Base-by-base conservation (phyloP, 2,329 filamentous ascomycete genomes). In the Ceratocystis harringtonii region DNA sequence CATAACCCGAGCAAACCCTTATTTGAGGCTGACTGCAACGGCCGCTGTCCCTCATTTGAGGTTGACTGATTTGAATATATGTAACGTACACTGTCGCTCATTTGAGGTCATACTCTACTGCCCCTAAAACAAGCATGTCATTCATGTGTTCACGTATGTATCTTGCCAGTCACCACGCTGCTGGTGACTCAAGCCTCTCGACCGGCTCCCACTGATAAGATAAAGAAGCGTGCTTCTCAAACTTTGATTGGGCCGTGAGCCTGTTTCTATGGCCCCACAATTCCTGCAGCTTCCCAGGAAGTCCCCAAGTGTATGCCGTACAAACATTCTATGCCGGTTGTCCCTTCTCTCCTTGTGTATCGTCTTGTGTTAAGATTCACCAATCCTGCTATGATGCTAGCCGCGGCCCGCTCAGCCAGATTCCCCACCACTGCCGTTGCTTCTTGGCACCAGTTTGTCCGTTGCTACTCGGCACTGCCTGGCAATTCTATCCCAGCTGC, bases 401-500 rank as follows among this genome's bases (percentile, higher is more conserved):
- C 65, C 32, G 43, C 61, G n/a, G 61, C 17, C 43, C 55, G 61
- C 55, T 63, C 61, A 10, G 52, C 41, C 8, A 44, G 52, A 32
- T 58, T 32, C 28, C 28, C 52, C 17, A 10, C 61, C 3, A 10
- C 48, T 50, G 61, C 25, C n/a, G 7, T 30, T n/a, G 30, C 64
- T 19, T 30, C 50, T 8, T 57, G 63, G 61, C 28, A 32, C 58
- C 62, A 65, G 19, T 61, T 65, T 60, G 63, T 45, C 19, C 63
- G 67, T 62, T 63, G 50, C 62, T 69, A 68, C 52, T 69, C 68
- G 36, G 63, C 68, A 15, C 65, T 67, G 17, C 65, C 36, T 22
- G 61, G 36, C 57, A 65, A 67, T 58, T 32, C 72, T 43, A 79
- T 95, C 66, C 91, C 92, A 1, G 81, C 83, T 17, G 83, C 88